These are phyloP conservation scores for Starmerella bacillaris DNA, from an alignment of 805 yeast genomes.

Conservation along the genomic window DNA sequence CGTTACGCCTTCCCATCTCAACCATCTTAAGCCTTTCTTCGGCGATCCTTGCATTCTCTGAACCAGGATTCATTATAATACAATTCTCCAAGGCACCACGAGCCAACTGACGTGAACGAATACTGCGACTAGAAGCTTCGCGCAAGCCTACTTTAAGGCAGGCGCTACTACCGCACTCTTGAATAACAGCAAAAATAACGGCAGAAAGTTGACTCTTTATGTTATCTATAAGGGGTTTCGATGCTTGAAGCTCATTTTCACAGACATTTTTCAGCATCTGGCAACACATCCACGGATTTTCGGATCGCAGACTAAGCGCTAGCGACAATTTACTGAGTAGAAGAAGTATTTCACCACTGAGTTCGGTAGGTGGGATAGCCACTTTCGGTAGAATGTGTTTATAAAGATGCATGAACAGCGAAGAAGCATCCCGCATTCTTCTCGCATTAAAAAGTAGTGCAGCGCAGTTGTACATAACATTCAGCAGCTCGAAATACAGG, in stretches of 20 bases:
- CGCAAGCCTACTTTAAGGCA: neutral
- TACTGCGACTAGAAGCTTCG: neutral
- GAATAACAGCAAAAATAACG: neutral
- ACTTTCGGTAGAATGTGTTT: neutral
- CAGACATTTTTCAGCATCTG: too few species aligned
- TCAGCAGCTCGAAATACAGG: slow-evolving; percentile 40
- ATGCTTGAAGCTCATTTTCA: neutral
- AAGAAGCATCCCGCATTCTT: neutral
- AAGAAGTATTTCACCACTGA: neutral
- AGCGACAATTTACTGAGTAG: neutral
- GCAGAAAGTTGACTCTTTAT: neutral
- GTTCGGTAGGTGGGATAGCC: slow-evolving; percentile 5
- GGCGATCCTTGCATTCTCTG: neutral
- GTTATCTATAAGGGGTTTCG: neutral
- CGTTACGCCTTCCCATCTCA: neutral
- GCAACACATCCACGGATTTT: neutral
- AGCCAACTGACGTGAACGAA: neutral
- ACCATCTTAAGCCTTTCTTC: neutral
- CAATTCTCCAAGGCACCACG: neutral
- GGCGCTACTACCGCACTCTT: neutral
- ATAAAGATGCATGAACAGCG: neutral
- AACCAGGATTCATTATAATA: neutral
- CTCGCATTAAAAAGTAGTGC: neutral
- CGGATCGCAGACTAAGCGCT: neutral
- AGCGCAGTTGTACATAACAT: slow-evolving; percentile 49